Percentiles rank a stretch among this genome's conserved stretches.
These are phyloP conservation scores for Globisporangium uncinulatum DNA, from an alignment of 352 stramenopile species.

Conservation along the genomic window DNA sequence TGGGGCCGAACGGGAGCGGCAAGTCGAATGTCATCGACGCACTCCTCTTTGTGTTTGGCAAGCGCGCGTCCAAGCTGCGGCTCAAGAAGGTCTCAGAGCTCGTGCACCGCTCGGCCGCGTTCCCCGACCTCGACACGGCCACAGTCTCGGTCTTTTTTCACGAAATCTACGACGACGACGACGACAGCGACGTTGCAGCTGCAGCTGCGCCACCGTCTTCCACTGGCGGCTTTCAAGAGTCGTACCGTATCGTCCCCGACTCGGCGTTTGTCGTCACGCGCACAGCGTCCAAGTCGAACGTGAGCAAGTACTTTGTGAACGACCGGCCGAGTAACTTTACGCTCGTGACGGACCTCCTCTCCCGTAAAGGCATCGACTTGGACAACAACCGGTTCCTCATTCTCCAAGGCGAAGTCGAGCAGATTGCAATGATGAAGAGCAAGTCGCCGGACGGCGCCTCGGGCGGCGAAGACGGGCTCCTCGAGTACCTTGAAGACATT, in stretches of 20 bases:
- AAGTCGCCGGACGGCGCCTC: conserved; percentile 92
- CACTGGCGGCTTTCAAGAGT: conserved; percentile 30
- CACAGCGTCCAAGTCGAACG: conserved; percentile 92
- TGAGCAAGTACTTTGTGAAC: conserved; percentile 97
- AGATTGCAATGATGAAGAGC: conserved; percentile 99
- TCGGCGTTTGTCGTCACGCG: conserved; percentile 92
- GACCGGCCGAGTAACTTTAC: conserved; percentile 92
- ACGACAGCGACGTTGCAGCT: not conserved
- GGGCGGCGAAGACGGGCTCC: conserved; percentile 95
- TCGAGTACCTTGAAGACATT: conserved; percentile 99
- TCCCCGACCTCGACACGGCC: conserved; percentile 90
- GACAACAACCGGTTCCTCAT: conserved; percentile 99
- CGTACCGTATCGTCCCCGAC: conserved; percentile 91
- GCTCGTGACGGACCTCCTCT: conserved; percentile 92
- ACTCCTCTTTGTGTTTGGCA: conserved; percentile 99
- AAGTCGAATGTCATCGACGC: conserved; percentile 99
- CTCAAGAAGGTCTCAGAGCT: conserved; percentile 96
- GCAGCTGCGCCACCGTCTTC: not conserved
- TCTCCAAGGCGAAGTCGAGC: conserved; percentile 94
- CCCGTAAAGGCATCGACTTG: conserved; percentile 96
- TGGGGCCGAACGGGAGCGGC: conserved; percentile 98
- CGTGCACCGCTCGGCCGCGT: conserved; percentile 94
- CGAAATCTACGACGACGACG: conserved; percentile 91
- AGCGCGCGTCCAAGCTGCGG: conserved; percentile 97
- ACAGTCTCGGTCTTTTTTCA: conserved; percentile 97